Conservation (phyloP, 1,284 basidiomycete genomes). For the Ganoderma leucocontextum region DNA sequence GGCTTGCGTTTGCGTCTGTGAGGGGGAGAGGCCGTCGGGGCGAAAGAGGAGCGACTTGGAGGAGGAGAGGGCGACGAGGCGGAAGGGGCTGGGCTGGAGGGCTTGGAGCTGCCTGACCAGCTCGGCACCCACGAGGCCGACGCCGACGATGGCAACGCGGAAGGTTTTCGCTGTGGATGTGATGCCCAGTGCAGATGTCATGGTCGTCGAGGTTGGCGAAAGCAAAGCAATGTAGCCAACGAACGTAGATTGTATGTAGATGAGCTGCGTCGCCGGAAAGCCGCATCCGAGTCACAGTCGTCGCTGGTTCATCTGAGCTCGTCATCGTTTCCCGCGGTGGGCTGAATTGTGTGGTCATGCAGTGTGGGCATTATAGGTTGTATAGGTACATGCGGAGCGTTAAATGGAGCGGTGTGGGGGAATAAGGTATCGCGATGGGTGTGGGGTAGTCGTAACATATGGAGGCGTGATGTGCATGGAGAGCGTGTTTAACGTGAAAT, state of each 20-base stretch:
- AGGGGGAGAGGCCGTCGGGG: conserved; percentile 55
- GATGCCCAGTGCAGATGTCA: conserved; percentile 27
- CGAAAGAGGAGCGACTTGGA: conserved; percentile 74
- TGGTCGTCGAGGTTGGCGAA: conserved; percentile 4
- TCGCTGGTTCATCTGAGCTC: conserved; percentile 8
- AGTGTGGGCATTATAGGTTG: conserved; percentile 1
- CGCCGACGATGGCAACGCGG: conserved; percentile 82
- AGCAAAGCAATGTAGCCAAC: too few relatives aligned
- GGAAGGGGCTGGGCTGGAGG: conserved; percentile 71
- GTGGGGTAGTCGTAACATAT: conserved; percentile 10
- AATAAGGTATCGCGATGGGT: conserved; percentile 11
- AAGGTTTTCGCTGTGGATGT: conserved; percentile 39
- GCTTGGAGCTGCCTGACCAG: conserved; percentile 83
- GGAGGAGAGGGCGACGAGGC: conserved; percentile 81
- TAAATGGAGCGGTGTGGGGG: conserved; percentile 3
- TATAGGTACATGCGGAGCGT: conserved; percentile 17
- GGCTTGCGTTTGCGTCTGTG: conserved; percentile 25
- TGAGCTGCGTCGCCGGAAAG: neutral
- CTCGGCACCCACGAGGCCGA: conserved; percentile 89
- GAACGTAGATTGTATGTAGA: neutral
- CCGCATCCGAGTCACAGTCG: conserved; percentile 19
- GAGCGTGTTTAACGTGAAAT: conserved; percentile 1
- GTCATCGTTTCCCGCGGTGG: conserved; percentile 21
- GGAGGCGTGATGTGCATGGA: conserved; percentile 2
- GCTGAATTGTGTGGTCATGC: neutral